These are phyloP conservation scores for Cymbopogon citratus DNA, from an alignment of 176 grass and related monocot genomes.

Conservation along the genomic window DNA sequence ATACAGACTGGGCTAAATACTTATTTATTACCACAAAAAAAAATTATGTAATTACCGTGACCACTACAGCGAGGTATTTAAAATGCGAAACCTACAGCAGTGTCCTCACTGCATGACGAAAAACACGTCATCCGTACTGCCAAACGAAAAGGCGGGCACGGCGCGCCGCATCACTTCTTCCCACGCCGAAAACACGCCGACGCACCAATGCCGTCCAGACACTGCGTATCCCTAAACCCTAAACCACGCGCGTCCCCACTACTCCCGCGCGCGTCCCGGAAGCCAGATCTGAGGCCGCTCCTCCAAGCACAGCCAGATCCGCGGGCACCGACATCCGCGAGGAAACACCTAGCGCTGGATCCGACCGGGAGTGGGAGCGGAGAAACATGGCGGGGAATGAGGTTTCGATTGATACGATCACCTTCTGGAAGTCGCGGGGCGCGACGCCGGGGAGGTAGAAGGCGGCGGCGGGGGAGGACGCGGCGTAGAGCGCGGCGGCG, in stretches of 20 bases:
- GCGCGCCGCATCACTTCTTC: background rate
- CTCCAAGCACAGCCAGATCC: conserved; percentile 19
- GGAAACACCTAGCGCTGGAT: conserved; percentile 11
- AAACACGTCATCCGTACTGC: background rate
- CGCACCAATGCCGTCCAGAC: background rate
- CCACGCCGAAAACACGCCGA: background rate
- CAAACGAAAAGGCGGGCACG: background rate
- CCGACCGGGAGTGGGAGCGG: background rate
- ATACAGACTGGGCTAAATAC: background rate
- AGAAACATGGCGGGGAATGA: background rate
- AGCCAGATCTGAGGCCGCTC: conserved; percentile 29
- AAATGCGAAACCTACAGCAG: background rate
- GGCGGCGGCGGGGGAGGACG: conserved; percentile 24
- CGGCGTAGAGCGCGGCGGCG: background rate
- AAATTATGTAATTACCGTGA: background rate
- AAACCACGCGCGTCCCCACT: background rate
- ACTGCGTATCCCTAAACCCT: conserved; percentile 30
- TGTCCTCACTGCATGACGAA: background rate
- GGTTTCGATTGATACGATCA: conserved; percentile 15
- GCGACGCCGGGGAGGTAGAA: conserved; percentile 88
- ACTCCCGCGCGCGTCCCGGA: background rate
- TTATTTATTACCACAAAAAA: background rate
- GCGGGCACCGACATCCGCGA: background rate
- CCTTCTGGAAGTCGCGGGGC: conserved; percentile 71
- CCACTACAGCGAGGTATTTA: background rate